A percentile compares a stretch with the other conserved stretches of the same genome.
Evolutionary conservation across 129 eudicot species (phyloP).

Genomic region (Helianthus tuberosus): DNA sequence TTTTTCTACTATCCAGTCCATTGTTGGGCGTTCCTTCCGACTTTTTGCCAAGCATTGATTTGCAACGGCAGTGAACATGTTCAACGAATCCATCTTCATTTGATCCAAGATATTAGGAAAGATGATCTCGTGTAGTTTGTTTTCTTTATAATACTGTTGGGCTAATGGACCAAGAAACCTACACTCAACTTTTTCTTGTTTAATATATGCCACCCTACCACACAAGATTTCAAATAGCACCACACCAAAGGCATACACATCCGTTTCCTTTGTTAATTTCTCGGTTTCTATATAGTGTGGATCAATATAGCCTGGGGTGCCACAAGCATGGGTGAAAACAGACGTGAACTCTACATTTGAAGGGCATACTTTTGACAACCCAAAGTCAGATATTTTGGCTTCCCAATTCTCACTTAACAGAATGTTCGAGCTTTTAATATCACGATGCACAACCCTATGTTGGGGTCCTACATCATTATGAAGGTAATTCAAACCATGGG

Average conservation of each 20-base stretch:
- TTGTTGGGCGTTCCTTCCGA: neutral
- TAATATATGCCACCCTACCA: neutral
- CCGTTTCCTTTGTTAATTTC: neutral
- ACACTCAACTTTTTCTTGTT: neutral
- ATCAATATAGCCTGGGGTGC: constrained; percentile 1
- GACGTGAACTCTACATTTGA: constrained; percentile 1
- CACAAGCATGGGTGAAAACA: neutral
- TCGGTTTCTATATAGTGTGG: neutral
- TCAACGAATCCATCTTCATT: neutral
- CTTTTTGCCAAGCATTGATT: neutral
- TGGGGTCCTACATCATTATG: constrained; percentile 1
- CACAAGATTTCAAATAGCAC: neutral
- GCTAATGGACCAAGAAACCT: neutral
- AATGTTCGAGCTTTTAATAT: neutral
- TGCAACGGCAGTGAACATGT: neutral
- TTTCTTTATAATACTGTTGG: neutral
- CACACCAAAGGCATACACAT: neutral
- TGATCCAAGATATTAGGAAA: neutral
- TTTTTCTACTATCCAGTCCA: neutral
- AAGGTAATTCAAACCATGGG: neutral
- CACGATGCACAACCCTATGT: constrained; percentile 3
- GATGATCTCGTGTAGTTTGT: neutral
- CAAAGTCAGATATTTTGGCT: constrained; percentile 15
- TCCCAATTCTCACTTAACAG: neutral
- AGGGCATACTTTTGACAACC: constrained; percentile 12